These are phyloP conservation scores for Pichia rugopelliculosa DNA, from an alignment of 805 yeast genomes.

Conservation along the genomic window DNA sequence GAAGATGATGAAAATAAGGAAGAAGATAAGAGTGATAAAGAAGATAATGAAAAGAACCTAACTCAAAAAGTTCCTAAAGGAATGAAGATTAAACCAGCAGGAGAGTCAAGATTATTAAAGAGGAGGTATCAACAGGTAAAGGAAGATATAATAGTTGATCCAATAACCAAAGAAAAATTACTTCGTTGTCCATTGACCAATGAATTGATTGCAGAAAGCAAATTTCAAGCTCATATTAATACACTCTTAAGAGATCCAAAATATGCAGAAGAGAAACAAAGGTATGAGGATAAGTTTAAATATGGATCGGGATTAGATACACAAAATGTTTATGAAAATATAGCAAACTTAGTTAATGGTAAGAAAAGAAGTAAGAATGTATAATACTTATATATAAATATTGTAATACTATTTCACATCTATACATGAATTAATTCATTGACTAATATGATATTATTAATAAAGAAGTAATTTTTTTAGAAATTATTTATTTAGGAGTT, in stretches of 20 bases:
- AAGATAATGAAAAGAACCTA: background rate
- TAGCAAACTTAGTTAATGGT: background rate
- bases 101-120: slow-evolving; percentile 50
- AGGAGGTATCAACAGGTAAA: slow-evolving; percentile 12
- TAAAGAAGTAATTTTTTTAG: background rate
- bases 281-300: slow-evolving; percentile 33
- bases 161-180: slow-evolving; percentile 21
- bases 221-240: slow-evolving; percentile 65
- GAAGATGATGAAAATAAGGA: slow-evolving; percentile 1
- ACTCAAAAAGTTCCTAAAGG: slow-evolving; percentile 30
- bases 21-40: background rate
- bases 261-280: slow-evolving; percentile 60
- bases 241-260: slow-evolving; percentile 69
- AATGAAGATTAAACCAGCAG: slow-evolving; percentile 63
- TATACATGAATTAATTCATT: too few relatives aligned
- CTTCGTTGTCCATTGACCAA: slow-evolving; percentile 79
- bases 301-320: background rate
- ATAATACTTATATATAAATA: too few relatives aligned
- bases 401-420: too few relatives aligned
- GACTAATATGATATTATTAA: too few relatives aligned
- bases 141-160: slow-evolving; percentile 6
- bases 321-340: background rate
- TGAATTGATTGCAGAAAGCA: slow-evolving; percentile 56
- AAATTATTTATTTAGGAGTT: background rate
- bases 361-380: background rate